These are phyloP conservation scores for Pyrus communis DNA, from an alignment of 306 rosid species.

Conservation along the genomic window DNA sequence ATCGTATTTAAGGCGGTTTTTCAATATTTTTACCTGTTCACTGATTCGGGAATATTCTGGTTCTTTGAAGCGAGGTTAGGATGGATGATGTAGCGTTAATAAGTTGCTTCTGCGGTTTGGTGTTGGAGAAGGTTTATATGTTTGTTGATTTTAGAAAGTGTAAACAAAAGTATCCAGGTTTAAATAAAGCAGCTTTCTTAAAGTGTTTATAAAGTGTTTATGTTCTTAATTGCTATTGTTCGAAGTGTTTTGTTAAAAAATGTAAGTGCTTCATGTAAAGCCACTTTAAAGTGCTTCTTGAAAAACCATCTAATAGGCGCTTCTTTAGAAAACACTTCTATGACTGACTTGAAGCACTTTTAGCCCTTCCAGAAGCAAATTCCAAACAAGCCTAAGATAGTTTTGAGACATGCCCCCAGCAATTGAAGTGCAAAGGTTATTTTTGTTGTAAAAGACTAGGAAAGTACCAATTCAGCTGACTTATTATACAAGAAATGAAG, in stretches of 20 bases:
- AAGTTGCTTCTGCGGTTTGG: constrained; percentile 2
- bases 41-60: constrained; percentile 1
- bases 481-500: neutral
- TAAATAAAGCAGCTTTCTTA: neutral
- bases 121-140: neutral
- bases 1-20: neutral
- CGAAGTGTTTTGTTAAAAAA: too few species aligned
- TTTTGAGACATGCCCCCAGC: too few species aligned
- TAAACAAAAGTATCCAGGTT: neutral
- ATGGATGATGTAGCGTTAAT: neutral
- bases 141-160: neutral
- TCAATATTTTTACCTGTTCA: neutral
- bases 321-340: neutral
- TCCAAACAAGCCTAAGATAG: neutral
- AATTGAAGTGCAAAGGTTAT: neutral
- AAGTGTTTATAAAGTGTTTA: too few species aligned
- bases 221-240: too few species aligned
- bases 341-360: too few species aligned
- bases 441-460: neutral
- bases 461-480: neutral
- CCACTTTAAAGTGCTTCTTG: neutral
- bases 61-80: neutral
- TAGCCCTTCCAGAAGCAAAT: too few species aligned
- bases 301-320: neutral
- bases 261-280: too few species aligned